Conservation (phyloP, 202 grass and related monocot genomes). For the Setaria viridis region DNA sequence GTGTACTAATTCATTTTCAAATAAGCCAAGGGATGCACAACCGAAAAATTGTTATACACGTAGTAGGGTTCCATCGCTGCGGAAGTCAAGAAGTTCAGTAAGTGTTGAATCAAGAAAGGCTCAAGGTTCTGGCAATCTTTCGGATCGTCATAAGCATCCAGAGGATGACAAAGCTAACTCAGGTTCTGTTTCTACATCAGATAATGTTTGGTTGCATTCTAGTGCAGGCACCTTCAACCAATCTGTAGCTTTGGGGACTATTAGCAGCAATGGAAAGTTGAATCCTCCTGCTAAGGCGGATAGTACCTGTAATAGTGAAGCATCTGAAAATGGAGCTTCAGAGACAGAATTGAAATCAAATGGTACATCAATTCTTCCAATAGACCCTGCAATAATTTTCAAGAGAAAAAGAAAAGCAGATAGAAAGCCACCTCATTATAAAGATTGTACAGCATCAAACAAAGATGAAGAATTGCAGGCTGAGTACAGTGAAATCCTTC, state of each 20-base stretch:
- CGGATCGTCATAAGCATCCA: conserved; percentile 23
- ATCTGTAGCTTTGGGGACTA: conserved; percentile 48
- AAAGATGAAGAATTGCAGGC: conserved; percentile 51
- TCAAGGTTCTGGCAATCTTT: conserved; percentile 49
- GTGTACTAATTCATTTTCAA: conserved; percentile 60
- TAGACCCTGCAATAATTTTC: conserved; percentile 50
- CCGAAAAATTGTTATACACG: conserved; percentile 63
- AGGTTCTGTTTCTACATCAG: conserved; percentile 40
- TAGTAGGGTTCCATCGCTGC: conserved; percentile 47
- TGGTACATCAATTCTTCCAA: conserved; percentile 54
- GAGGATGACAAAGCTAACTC: conserved; percentile 33
- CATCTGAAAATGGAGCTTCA: conserved; percentile 61
- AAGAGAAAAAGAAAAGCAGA: conserved; percentile 75
- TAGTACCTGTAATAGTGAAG: conserved; percentile 57
- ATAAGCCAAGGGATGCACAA: conserved; percentile 57
- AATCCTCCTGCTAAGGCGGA: conserved; percentile 42
- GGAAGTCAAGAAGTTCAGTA: conserved; percentile 60
- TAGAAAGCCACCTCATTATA: conserved; percentile 49
- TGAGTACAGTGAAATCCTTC: conserved; percentile 56
- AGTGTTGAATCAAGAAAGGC: conserved; percentile 55
- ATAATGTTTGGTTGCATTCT: conserved; percentile 48
- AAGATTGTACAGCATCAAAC: conserved; percentile 53
- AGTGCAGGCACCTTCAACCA: conserved; percentile 24
- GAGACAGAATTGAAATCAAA: conserved; percentile 55
- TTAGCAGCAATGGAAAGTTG: conserved; percentile 43